Evolutionary conservation across 495 filamentous ascomycete genomes (phyloP).

Genomic region (Pyronema domesticum): DNA sequence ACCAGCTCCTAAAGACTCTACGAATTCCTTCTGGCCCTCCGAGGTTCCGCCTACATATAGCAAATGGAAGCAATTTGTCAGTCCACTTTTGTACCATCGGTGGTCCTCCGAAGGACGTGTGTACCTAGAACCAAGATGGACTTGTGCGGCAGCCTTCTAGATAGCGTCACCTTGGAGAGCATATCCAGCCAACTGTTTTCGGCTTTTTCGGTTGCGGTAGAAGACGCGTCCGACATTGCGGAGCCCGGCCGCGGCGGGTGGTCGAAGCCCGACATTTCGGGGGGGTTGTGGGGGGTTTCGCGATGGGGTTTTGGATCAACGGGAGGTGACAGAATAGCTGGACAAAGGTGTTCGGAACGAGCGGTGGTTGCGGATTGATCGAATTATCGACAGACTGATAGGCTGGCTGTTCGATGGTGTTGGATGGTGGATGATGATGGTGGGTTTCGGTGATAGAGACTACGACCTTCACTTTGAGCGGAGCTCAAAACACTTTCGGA

Average conservation of each 20-base stretch:
- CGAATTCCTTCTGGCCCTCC: slow-evolving; percentile 75
- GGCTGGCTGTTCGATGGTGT: not conserved
- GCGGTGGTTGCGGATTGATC: not conserved
- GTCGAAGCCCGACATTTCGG: slow-evolving; percentile 1
- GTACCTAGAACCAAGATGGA: slow-evolving; percentile 69
- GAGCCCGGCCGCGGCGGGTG: slow-evolving; percentile 28
- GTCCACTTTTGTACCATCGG: slow-evolving; percentile 14
- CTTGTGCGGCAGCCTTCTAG: slow-evolving; percentile 82
- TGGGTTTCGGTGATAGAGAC: not conserved
- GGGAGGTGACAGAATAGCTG: not conserved
- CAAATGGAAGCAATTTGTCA: not conserved
- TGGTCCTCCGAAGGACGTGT: slow-evolving; percentile 15
- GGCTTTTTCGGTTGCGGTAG: slow-evolving; percentile 53
- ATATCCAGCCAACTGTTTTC: slow-evolving; percentile 91
- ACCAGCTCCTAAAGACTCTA: slow-evolving; percentile 49
- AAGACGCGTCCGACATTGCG: slow-evolving; percentile 23
- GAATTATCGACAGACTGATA: not conserved
- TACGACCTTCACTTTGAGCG: not conserved
- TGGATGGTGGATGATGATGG: not conserved
- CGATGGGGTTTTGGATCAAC: not conserved
- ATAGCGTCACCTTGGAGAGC: slow-evolving; percentile 77
- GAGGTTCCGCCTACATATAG: slow-evolving; percentile 56
- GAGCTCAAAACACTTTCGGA: not conserved
- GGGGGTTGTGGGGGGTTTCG: not conserved
- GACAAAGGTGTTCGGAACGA: not conserved